Evolutionary conservation across 352 stramenopile species (phyloP).

Genomic region (Pythium grandisporangium): DNA sequence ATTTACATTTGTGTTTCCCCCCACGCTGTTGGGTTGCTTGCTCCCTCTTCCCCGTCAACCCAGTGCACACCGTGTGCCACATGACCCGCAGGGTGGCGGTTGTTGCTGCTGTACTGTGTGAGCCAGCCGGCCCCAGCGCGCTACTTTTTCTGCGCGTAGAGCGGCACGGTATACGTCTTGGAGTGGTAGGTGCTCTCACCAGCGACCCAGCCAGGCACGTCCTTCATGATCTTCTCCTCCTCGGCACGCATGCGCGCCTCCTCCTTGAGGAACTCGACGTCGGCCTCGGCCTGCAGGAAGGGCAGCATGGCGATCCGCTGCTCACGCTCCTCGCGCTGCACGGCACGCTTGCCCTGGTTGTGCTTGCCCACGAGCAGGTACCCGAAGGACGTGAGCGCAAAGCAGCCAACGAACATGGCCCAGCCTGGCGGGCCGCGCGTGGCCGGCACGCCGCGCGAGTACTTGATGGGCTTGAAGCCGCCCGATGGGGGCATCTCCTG

Average conservation of each 20-base stretch:
- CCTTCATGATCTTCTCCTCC: constrained; percentile 94
- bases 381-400: constrained; percentile 59
- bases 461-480: constrained; percentile 68
- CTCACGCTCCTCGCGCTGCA: constrained; percentile 85
- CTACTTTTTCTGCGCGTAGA: constrained; percentile 79
- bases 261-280: constrained; percentile 83
- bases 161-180: constrained; percentile 64
- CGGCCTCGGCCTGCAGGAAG: constrained; percentile 94
- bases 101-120: too few species aligned
- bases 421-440: constrained; percentile 69
- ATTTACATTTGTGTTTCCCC: background rate
- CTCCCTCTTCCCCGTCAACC: too few species aligned
- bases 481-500: constrained; percentile 80
- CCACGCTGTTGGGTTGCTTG: background rate
- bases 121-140: too few species aligned
- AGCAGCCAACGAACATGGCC: constrained; percentile 66
- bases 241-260: constrained; percentile 85
- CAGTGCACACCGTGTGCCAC: too few species aligned
- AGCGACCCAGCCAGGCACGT: constrained; percentile 88
- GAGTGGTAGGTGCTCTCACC: constrained; percentile 87
- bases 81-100: too few species aligned
- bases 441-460: constrained; percentile 47
- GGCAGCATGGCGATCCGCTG: constrained; percentile 89
- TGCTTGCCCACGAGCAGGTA: constrained; percentile 73
- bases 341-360: constrained; percentile 60